phyloP scores from a whole-genome alignment of 495 filamentous ascomycete species.

The Penicillium longicatenatum region DNA sequence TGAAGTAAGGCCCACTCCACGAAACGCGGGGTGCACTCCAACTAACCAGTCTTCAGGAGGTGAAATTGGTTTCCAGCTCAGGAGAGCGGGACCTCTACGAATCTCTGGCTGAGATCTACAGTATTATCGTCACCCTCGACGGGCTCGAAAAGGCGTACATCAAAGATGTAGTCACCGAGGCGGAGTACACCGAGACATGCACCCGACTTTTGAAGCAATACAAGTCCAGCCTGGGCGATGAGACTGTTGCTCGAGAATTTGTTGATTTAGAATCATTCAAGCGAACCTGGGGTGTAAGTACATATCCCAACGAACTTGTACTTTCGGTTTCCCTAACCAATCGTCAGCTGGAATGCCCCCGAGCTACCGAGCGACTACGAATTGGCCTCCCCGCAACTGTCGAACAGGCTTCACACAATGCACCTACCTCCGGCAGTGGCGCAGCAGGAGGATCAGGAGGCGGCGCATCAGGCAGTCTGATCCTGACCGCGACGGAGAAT shows the following conservation, averaged over 20 bases:
- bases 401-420: slow-evolving; percentile 53
- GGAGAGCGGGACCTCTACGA: slow-evolving; percentile 92
- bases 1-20: slow-evolving; percentile 58
- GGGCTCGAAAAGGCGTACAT: slow-evolving; percentile 96
- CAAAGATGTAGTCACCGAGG: slow-evolving; percentile 89
- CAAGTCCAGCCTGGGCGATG: slow-evolving; percentile 87
- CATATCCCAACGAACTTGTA: background rate
- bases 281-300: slow-evolving; percentile 80
- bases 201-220: slow-evolving; percentile 93
- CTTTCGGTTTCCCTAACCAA: slow-evolving; percentile 8
- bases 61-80: slow-evolving; percentile 82
- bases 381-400: slow-evolving; percentile 78
- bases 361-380: slow-evolving; percentile 88
- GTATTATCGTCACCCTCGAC: slow-evolving; percentile 93
- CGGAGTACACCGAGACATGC: slow-evolving; percentile 94
- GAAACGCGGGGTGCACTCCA: slow-evolving; percentile 9
- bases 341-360: slow-evolving; percentile 83
- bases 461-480: slow-evolving; percentile 69
- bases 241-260: slow-evolving; percentile 80
- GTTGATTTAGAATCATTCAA: slow-evolving; percentile 93
- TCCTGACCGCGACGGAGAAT: slow-evolving; percentile 87
- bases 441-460: slow-evolving; percentile 41
- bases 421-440: slow-evolving; percentile 42
- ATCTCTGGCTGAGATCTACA: slow-evolving; percentile 95
- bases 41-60: slow-evolving; percentile 64